These are phyloP conservation scores for Ceratocystis smalleyi DNA, from an alignment of 2,329 filamentous ascomycete species.

Conservation along the genomic window DNA sequence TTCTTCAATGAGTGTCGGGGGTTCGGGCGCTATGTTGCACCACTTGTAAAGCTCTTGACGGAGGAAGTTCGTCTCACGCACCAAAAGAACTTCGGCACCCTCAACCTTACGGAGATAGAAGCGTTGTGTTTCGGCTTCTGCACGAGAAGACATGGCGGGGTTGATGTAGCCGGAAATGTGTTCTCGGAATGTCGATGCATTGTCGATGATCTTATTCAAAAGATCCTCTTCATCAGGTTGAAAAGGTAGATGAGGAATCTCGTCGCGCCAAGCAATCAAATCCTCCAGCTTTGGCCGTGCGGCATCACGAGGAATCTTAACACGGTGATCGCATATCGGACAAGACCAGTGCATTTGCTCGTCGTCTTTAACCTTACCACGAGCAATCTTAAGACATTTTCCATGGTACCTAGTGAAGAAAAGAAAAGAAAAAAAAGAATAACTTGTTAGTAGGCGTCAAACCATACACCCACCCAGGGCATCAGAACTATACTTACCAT, in stretches of 20 bases:
- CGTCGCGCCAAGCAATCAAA: slow-evolving; percentile 65
- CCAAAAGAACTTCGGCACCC: slow-evolving; percentile 81
- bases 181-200: slow-evolving; percentile 68
- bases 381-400: slow-evolving; percentile 92
- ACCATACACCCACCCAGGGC: background rate
- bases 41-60: slow-evolving; percentile 89
- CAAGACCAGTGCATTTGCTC: slow-evolving; percentile 77
- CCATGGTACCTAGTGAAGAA: slow-evolving; percentile 66
- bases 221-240: slow-evolving; percentile 90
- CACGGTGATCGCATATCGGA: slow-evolving; percentile 92
- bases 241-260: slow-evolving; percentile 69
- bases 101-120: slow-evolving; percentile 97
- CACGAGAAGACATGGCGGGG: slow-evolving; percentile 54
- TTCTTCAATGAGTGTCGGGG: slow-evolving; percentile 71
- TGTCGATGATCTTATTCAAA: slow-evolving; percentile 70
- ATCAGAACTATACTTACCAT: slow-evolving; percentile 46
- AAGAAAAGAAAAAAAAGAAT: background rate
- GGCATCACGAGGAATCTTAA: slow-evolving; percentile 92
- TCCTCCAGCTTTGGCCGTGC: slow-evolving; percentile 91
- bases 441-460: background rate
- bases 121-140: slow-evolving; percentile 37
- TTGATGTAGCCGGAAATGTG: slow-evolving; percentile 71
- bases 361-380: slow-evolving; percentile 94
- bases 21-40: slow-evolving; percentile 72
- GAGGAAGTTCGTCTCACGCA: slow-evolving; percentile 95